Conservation (phyloP, 2,329 filamentous ascomycete species). For the Davidsoniella australis region DNA sequence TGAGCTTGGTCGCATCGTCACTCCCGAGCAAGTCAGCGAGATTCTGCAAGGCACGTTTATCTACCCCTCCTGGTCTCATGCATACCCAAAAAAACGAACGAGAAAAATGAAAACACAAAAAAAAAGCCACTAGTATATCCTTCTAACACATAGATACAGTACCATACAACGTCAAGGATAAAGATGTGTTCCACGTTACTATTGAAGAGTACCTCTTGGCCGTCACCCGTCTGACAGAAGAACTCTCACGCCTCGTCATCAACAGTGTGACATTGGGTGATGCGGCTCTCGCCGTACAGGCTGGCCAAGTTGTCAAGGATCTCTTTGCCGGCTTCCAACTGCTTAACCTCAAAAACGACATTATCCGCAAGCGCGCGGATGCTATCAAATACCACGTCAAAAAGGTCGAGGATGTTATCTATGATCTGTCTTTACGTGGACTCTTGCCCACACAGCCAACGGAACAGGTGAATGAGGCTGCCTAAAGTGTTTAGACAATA, state of each 20-base stretch:
- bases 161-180: conserved; percentile 77
- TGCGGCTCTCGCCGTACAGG: conserved; percentile 67
- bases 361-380: conserved; percentile 71
- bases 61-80: neutral
- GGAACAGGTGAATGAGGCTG: neutral
- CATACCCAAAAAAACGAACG: too few relatives aligned
- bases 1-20: conserved; percentile 52
- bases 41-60: conserved; percentile 47
- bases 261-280: conserved; percentile 90
- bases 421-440: conserved; percentile 66
- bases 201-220: conserved; percentile 94
- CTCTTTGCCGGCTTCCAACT: conserved; percentile 92
- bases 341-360: conserved; percentile 93
- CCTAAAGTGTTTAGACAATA: neutral
- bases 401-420: conserved; percentile 95
- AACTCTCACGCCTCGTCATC: conserved; percentile 77
- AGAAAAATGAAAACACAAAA: too few relatives aligned
- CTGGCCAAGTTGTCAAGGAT: conserved; percentile 87
- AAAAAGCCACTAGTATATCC: neutral
- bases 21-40: conserved; percentile 71
- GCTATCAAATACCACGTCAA: conserved; percentile 95
- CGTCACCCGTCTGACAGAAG: conserved; percentile 73
- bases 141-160: conserved; percentile 32
- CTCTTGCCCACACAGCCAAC: neutral
- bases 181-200: conserved; percentile 82